phyloP scores from a whole-genome alignment of 139 green algal species.

The Chlamydomonas applanata region DNA sequence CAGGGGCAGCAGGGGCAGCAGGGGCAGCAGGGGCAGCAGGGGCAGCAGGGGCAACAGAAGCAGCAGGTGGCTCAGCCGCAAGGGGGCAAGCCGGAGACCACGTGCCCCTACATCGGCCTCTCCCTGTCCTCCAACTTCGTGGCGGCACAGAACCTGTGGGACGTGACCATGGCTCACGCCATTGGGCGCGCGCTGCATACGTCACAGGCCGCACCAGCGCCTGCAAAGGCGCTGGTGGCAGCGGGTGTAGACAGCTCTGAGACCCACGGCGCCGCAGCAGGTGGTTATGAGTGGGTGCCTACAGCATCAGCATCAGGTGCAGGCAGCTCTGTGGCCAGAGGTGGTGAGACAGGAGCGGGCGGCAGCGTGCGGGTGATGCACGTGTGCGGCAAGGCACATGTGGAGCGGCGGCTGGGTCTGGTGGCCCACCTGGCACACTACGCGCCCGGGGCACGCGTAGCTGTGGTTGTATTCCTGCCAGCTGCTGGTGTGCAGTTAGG shows the following conservation, averaged over 20 bases:
- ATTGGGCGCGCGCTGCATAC: slow-evolving; percentile 20
- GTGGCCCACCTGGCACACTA: slow-evolving; percentile 36
- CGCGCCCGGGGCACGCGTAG: slow-evolving; percentile 1
- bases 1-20: neutral
- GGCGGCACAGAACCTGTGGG: slow-evolving; percentile 51
- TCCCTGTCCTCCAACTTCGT: slow-evolving; percentile 44
- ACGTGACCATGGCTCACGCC: slow-evolving; percentile 47
- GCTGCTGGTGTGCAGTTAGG: slow-evolving; percentile 10
- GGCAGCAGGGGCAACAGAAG: neutral
- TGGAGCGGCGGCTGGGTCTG: slow-evolving; percentile 49
- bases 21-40: neutral
- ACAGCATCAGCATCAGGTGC: too few relatives aligned
- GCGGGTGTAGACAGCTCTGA: too few relatives aligned
- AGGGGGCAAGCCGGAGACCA: too few relatives aligned
- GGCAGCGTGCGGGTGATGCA: neutral
- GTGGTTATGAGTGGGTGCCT: too few relatives aligned
- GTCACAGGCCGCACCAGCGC: neutral
- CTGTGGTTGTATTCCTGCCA: slow-evolving; percentile 33
- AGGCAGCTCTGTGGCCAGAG: too few relatives aligned
- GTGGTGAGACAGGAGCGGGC: too few relatives aligned
- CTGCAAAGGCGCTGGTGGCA: too few relatives aligned
- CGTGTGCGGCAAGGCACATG: slow-evolving; percentile 55
- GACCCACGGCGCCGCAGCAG: too few relatives aligned
- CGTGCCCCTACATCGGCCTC: slow-evolving; percentile 50
- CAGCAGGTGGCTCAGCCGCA: too few relatives aligned